Evolutionary conservation across 2,329 filamentous ascomycete species (phyloP).

Genomic region (Aureobasidium lini): DNA sequence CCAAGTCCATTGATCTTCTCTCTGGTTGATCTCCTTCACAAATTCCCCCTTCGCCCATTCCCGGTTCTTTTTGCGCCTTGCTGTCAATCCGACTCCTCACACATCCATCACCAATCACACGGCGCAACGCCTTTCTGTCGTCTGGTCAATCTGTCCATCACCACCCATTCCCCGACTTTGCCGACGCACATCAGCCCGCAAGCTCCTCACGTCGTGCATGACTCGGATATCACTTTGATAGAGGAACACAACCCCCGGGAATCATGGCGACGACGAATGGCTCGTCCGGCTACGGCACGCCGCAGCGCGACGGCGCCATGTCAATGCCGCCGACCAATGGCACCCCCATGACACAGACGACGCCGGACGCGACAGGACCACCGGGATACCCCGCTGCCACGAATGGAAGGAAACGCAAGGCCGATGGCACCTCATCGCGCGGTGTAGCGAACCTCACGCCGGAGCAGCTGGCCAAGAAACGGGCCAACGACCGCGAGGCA

Average conservation of each 20-base stretch:
- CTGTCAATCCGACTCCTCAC: background rate
- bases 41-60: background rate
- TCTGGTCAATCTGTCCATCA: too few relatives aligned
- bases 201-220: background rate
- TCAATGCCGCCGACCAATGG: background rate
- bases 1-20: background rate
- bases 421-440: conserved; percentile 44
- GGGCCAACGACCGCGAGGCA: conserved; percentile 83
- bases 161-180: too few relatives aligned
- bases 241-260: background rate
- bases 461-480: conserved; percentile 81
- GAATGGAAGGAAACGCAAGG: conserved; percentile 27
- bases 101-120: background rate
- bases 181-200: too few relatives aligned
- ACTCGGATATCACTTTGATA: background rate
- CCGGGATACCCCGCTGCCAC: conserved; percentile 14
- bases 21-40: background rate
- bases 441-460: conserved; percentile 83
- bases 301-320: conserved; percentile 5
- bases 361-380: background rate
- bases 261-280: conserved; percentile 11
- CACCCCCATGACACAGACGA: background rate
- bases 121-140: background rate
- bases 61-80: background rate
- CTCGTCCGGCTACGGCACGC: conserved; percentile 11